These are phyloP conservation scores for Chlorella sp. DNA, from an alignment of 139 green algal genomes.

Conservation along the genomic window DNA sequence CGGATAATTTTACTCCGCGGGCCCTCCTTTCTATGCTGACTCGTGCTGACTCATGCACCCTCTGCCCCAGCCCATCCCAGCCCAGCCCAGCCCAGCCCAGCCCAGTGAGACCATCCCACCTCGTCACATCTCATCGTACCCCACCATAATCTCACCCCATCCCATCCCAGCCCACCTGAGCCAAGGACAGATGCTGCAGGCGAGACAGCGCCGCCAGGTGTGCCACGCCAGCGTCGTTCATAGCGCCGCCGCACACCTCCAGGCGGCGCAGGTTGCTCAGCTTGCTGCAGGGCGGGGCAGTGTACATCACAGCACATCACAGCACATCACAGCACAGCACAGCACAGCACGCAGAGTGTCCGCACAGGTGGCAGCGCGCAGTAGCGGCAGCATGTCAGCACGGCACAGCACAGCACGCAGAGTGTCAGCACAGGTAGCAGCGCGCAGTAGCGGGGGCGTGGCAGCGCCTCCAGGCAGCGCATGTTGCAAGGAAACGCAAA, in stretches of 20 bases:
- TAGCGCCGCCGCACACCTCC: constrained; percentile 46
- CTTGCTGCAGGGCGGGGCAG: constrained; percentile 19
- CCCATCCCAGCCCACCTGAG: not conserved
- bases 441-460: not conserved
- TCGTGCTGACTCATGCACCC: too few species aligned
- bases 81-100: too few species aligned
- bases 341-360: not conserved
- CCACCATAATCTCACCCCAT: not conserved
- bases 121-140: too few species aligned
- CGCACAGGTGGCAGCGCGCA: not conserved
- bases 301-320: not conserved
- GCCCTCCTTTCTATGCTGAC: too few species aligned
- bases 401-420: not conserved
- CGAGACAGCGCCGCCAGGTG: constrained; percentile 15
- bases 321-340: not conserved
- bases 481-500: not conserved
- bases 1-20: too few species aligned
- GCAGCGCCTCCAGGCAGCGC: not conserved
- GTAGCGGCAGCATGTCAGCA: too few species aligned
- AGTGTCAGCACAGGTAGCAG: not conserved
- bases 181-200: constrained; percentile 38
- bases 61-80: too few species aligned
- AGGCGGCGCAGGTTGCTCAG: constrained; percentile 37
- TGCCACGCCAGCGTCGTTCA: constrained; percentile 43
- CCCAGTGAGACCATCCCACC: too few species aligned